Evolutionary conservation across 2,329 filamentous ascomycete species (phyloP), one percentile per base, ranked within the genome.

Genomic region (Exophiala phaeomuriformis): DNA sequence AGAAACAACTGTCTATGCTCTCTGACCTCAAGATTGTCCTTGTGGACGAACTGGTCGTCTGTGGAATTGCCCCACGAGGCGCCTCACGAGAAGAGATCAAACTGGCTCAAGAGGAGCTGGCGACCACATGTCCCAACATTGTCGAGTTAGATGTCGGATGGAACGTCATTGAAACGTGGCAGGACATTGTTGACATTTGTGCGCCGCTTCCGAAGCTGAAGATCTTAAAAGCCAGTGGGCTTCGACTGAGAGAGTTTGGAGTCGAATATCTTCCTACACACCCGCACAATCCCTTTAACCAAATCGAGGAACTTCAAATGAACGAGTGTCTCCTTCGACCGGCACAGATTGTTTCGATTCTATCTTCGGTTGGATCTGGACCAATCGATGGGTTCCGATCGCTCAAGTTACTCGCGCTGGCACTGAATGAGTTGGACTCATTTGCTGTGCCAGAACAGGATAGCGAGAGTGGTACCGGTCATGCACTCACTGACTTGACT

Each of bases 91-190:
- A 64, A 51, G 59, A 62, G 40, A 56, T 67, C 63, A 64, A 61
- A 54, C 57, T 63, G 43, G 69, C 67, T 19, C 61, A 68, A 29
- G 61, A 59, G 40, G 72, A 82, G 62, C 83, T 95, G 49, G 67
- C 64, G 32, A 65, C 70, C 12, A 73, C 75, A 2, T 83, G 79
- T 64, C 77, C 79, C 0, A 80, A 79, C 49, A 77, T 82, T 40
- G 74, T 78, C 1, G 88, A 95, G 65, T 74, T 97, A 43, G 90
- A 96, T 66, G 69, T 98, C 40, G 90, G 90, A 65, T 80, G 88
- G 47, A 97, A 95, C 67, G 68, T 95, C 33, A 83, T 97, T 63
- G 81, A 83, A 51, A 72, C 71, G 7, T 79, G 90, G 67, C 71
- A 72, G 2, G 81, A 86, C 28, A 77, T 95, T 6, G 77, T 81